phyloP scores from a whole-genome alignment of 2,329 filamentous ascomycete species.

The Pseudohalonectria lignicola region DNA sequence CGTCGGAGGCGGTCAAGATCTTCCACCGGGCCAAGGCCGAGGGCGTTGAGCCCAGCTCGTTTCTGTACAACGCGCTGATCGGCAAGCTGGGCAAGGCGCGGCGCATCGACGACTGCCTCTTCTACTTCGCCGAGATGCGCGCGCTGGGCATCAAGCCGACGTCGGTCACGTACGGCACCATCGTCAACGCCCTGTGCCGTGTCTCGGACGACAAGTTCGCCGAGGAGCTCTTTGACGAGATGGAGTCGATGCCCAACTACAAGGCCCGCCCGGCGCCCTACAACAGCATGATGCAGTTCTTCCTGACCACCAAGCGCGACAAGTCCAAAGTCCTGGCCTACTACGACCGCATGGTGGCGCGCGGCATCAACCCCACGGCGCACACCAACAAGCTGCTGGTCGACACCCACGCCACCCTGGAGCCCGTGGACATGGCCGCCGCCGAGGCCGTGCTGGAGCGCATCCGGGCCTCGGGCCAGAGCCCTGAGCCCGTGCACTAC shows the following conservation, averaged over 20 bases:
- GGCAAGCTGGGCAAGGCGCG: constrained; percentile 97
- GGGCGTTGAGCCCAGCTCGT: constrained; percentile 90
- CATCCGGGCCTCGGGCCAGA: constrained; percentile 63
- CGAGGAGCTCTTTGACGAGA: constrained; percentile 96
- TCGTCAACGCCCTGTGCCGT: constrained; percentile 94
- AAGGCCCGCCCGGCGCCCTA: constrained; percentile 95
- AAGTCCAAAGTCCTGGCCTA: constrained; percentile 88
- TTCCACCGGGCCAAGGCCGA: constrained; percentile 90
- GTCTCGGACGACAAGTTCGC: constrained; percentile 97
- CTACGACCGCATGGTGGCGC: constrained; percentile 86
- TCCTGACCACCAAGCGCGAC: constrained; percentile 93
- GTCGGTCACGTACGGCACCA: constrained; percentile 94
- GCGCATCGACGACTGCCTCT: constrained; percentile 94
- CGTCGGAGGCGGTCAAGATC: constrained; percentile 92
- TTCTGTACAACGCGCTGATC: constrained; percentile 96
- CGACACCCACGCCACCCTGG: constrained; percentile 87
- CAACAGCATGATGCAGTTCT: constrained; percentile 99
- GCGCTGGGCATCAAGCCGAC: constrained; percentile 86
- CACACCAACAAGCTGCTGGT: constrained; percentile 98
- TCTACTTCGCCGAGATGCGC: constrained; percentile 98
- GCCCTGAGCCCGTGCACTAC: constrained; percentile 88
- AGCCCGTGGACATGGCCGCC: constrained; percentile 78
- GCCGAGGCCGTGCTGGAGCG: constrained; percentile 73
- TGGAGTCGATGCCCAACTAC: constrained; percentile 98
- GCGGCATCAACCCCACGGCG: constrained; percentile 79